Base-by-base conservation (phyloP, 257 asterid genomes). In the Verbascum thapsus region DNA sequence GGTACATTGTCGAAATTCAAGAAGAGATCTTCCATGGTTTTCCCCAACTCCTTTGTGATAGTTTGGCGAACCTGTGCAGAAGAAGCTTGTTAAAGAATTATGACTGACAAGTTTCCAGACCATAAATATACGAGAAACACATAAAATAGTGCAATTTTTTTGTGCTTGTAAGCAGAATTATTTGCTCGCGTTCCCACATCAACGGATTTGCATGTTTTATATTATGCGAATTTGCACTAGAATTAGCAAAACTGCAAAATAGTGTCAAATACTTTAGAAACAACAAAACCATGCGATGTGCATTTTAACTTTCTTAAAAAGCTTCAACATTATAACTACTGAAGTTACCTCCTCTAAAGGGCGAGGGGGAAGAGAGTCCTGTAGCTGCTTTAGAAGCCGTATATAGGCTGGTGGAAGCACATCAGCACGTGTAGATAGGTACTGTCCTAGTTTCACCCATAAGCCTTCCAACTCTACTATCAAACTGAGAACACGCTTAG, bases 361-460 rank as follows among this genome's bases (percentile, higher is more conserved):
- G 48, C 98, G 92, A 23, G 98, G 97, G 61, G 98, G 98, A 45
- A 92, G 97, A 54, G 98, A 88, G 73, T 92, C 98, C 79, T 92
- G 96, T 34, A 92, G 86, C 80, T 86, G 96, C 87, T 74, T 80
- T 63, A 92, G 85, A 76, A 81, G 96, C 72, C 73, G 72, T 69
- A 87, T 85, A 68, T 88, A 92, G 68, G 97, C 95, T 47, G 80
- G 88, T 11, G 98, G 98, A 67, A 92, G 91, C 78, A 92, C 98
- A 75, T 91, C 98, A 71, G 96, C 98, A 69, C 98, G 98, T 43
- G 98, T 91, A 48, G 98, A 91, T 37, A 91, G 83, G 71, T 91
- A 91, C 70, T 91, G 98, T 48, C 98, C 98, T 69, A 91, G 80
- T 78, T 91, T 91, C 70, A 91, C 98, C 98, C 98, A 91, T 74